Conservation (phyloP, 2,329 filamentous ascomycete genomes). For the Alternaria brassicae region DNA sequence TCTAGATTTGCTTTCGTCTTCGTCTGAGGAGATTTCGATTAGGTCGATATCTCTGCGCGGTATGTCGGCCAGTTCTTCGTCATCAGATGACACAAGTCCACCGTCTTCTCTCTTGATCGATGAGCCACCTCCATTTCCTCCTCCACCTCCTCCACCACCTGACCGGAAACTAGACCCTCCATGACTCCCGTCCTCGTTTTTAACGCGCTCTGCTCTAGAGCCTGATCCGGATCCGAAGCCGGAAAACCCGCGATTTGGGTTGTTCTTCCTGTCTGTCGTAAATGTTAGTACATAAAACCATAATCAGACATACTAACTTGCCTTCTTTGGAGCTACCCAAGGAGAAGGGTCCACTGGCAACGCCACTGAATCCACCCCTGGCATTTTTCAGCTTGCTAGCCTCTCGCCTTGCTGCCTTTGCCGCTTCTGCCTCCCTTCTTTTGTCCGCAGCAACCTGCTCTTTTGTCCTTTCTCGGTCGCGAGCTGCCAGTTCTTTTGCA, state of each 20-base stretch:
- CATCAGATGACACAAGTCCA: slow-evolving; percentile 57
- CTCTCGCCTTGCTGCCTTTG: slow-evolving; percentile 30
- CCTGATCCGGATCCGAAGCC: slow-evolving; percentile 39
- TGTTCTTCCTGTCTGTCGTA: slow-evolving; percentile 31
- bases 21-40: slow-evolving; percentile 65
- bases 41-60: slow-evolving; percentile 63
- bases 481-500: slow-evolving; percentile 50
- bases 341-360: slow-evolving; percentile 54
- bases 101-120: slow-evolving; percentile 45
- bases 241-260: slow-evolving; percentile 26
- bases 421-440: slow-evolving; percentile 31
- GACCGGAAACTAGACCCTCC: slow-evolving; percentile 25
- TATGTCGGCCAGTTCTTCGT: slow-evolving; percentile 56
- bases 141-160: slow-evolving; percentile 17
- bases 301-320: slow-evolving; percentile 12
- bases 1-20: slow-evolving; percentile 49
- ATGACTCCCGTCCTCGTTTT: slow-evolving; percentile 40
- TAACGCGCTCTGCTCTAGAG: slow-evolving; percentile 40
- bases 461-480: slow-evolving; percentile 48
- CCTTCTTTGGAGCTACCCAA: slow-evolving; percentile 39
- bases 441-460: slow-evolving; percentile 43
- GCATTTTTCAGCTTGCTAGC: slow-evolving; percentile 38
- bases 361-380: slow-evolving; percentile 54
- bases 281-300: slow-evolving; percentile 8
- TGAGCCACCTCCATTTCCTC: slow-evolving; percentile 19